Conservation (phyloP, 306 rosid genomes). For the Myrica gale region DNA sequence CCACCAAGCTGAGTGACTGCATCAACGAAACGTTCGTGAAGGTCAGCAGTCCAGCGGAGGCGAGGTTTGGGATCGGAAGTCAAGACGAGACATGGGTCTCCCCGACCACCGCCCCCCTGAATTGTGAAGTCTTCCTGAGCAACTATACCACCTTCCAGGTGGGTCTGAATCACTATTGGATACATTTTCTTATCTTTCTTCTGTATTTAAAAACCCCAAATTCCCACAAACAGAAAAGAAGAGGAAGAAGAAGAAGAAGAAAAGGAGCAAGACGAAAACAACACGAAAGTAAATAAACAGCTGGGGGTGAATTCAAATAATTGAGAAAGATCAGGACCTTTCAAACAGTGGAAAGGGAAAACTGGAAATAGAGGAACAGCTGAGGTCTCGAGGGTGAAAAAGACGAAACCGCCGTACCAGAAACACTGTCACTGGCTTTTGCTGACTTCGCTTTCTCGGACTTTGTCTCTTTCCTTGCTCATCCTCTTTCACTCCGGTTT, state of each 20-base stretch:
- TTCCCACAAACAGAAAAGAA: constrained; percentile 4
- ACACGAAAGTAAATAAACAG: background rate
- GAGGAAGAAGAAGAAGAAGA: background rate
- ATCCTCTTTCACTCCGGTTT: constrained; percentile 1
- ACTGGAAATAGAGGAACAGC: background rate
- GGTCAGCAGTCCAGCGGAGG: constrained; percentile 98
- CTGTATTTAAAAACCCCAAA: constrained; percentile 6
- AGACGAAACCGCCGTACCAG: constrained; percentile 24
- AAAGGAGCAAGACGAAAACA: background rate
- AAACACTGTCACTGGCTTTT: constrained; percentile 3
- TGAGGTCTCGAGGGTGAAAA: background rate
- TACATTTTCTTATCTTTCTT: constrained; percentile 13
- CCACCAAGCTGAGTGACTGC: constrained; percentile 92
- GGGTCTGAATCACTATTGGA: constrained; percentile 8
- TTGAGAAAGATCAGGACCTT: background rate
- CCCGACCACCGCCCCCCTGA: constrained; percentile 30
- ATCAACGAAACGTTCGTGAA: constrained; percentile 90
- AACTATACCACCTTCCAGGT: constrained; percentile 8
- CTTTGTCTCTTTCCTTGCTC: constrained; percentile 51
- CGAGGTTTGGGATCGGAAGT: constrained; percentile 67
- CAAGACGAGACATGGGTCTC: constrained; percentile 87
- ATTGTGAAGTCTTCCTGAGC: background rate
- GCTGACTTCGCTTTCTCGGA: constrained; percentile 34
- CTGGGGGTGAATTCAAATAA: constrained; percentile 10
- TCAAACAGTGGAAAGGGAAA: background rate